These are phyloP conservation scores for Kluyveromyces sp. DNA, from an alignment of 1,139 yeast genomes.

Conservation along the genomic window DNA sequence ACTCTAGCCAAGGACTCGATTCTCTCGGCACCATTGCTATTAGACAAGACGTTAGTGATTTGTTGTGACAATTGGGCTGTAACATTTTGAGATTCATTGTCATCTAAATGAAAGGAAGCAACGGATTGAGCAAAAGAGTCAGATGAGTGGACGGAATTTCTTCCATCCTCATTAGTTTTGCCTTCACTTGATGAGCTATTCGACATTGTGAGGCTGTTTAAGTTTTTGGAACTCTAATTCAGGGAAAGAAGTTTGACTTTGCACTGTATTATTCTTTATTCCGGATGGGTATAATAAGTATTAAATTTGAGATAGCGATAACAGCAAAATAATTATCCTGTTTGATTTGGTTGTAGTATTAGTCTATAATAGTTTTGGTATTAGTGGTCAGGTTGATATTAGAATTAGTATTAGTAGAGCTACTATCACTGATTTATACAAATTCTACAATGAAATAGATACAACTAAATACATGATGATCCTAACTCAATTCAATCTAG, in stretches of 20 bases:
- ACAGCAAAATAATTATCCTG: no score
- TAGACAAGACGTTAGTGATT: constrained; percentile 25
- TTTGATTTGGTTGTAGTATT: no score
- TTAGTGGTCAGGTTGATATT: no score
- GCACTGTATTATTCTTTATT: neutral
- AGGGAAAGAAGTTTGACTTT: no score
- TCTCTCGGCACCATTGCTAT: constrained; percentile 31
- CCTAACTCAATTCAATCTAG: no score
- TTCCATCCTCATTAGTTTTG: constrained; percentile 1
- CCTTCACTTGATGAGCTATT: neutral
- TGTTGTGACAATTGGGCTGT: constrained; percentile 27
- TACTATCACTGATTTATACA: no score
- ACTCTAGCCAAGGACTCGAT: constrained; percentile 37
- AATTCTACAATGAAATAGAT: no score
- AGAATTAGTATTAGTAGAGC: no score
- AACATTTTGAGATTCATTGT: constrained; percentile 21
- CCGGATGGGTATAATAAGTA: neutral
- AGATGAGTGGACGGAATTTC: constrained; percentile 4
- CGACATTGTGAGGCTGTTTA: neutral
- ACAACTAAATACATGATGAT: no score
- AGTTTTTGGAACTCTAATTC: neutral
- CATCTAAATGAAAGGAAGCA: constrained; percentile 13
- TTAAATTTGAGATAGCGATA: no score
- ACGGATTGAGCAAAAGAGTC: constrained; percentile 20
- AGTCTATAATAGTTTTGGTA: no score